Percentiles rank a stretch among this genome's conserved stretches.
Evolutionary conservation across 2,329 filamentous ascomycete genomes (phyloP).

Genomic region (Colletotrichum orchidophilum): DNA sequence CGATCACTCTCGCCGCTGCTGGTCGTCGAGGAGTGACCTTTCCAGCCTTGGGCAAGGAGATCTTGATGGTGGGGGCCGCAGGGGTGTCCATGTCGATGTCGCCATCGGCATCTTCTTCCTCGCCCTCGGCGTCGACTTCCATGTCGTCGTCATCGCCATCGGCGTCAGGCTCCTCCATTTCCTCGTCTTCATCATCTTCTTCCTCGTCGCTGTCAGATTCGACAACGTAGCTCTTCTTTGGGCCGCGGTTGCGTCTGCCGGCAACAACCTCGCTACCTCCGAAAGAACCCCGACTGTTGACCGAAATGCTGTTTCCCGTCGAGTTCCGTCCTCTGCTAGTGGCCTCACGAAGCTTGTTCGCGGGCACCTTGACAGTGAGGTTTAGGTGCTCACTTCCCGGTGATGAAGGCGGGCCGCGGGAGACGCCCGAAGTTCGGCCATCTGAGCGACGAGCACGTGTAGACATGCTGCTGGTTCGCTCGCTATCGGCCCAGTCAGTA

Average conservation of each 20-base stretch:
- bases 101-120: slow-evolving; percentile 44
- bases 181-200: slow-evolving; percentile 51
- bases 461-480: slow-evolving; percentile 58
- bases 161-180: slow-evolving; percentile 40
- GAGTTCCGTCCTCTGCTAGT: slow-evolving; percentile 49
- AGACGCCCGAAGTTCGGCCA: slow-evolving; percentile 53
- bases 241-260: slow-evolving; percentile 62
- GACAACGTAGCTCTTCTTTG: slow-evolving; percentile 69
- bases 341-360: slow-evolving; percentile 61
- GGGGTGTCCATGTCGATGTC: slow-evolving; percentile 58
- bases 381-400: slow-evolving; percentile 57
- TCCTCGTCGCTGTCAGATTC: slow-evolving; percentile 62
- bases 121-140: slow-evolving; percentile 44
- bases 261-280: slow-evolving; percentile 58
- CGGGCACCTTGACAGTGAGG: slow-evolving; percentile 62
- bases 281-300: slow-evolving; percentile 46
- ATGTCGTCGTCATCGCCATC: slow-evolving; percentile 51
- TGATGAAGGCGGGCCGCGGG: slow-evolving; percentile 56
- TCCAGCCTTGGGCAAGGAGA: slow-evolving; percentile 31
- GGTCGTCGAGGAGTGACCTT: slow-evolving; percentile 31
- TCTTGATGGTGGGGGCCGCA: slow-evolving; percentile 36
- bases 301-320: slow-evolving; percentile 40
- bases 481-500: slow-evolving; percentile 58
- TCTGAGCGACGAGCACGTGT: slow-evolving; percentile 59
- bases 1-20: slow-evolving; percentile 32